These are phyloP conservation scores for Symbiodinium natans DNA, from an alignment of 73 alveolate species.

Conservation along the genomic window DNA sequence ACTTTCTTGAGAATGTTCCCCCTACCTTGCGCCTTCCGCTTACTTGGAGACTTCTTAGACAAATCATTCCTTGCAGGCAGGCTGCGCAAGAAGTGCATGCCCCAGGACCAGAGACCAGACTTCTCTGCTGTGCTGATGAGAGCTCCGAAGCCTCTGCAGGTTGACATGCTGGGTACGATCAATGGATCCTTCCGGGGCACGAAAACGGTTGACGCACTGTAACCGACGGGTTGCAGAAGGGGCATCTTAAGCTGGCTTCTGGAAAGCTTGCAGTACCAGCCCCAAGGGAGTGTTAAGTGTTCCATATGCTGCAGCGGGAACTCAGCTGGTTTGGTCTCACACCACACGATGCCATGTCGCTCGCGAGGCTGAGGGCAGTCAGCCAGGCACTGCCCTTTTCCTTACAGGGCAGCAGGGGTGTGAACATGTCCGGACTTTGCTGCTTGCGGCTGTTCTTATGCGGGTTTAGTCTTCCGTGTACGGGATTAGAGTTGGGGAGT, in stretches of 20 bases:
- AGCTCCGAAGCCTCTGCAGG: constrained; percentile 56
- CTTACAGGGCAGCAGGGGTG: not conserved
- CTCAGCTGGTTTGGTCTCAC: constrained; percentile 63
- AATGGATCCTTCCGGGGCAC: too few relatives aligned
- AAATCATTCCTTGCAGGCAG: too few relatives aligned
- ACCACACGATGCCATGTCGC: not conserved
- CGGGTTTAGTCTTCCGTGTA: not conserved
- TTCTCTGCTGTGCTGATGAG: constrained; percentile 53
- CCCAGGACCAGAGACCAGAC: constrained; percentile 58
- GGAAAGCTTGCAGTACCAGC: too few relatives aligned
- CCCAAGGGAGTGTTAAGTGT: too few relatives aligned
- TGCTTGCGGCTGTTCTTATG: not conserved
- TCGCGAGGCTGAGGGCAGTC: not conserved
- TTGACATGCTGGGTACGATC: not conserved
- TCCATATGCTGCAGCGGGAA: not conserved
- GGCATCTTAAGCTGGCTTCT: too few relatives aligned
- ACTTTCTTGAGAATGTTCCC: too few relatives aligned
- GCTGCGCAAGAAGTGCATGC: not conserved
- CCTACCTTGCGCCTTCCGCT: too few relatives aligned
- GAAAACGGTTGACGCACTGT: too few relatives aligned
- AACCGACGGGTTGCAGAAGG: too few relatives aligned
- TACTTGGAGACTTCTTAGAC: too few relatives aligned
- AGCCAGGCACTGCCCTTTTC: constrained; percentile 60
- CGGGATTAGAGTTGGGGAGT: too few relatives aligned
- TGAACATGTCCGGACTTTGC: not conserved